phyloP scores from a whole-genome alignment of 495 filamentous ascomycete species.

The Collariella sp. region DNA sequence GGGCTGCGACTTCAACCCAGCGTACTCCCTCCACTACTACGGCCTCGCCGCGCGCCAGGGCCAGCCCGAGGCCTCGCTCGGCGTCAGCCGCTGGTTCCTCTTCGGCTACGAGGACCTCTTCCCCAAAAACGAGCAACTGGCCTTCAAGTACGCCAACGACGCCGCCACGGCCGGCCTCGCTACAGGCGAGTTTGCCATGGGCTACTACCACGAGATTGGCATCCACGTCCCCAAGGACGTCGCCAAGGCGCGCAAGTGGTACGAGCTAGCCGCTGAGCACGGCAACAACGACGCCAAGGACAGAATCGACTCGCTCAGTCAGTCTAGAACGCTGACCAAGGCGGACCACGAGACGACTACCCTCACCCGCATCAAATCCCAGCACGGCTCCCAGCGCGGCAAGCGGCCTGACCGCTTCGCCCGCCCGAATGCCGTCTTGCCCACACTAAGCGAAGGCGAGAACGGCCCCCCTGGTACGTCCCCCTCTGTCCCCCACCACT shows the following conservation, averaged over 20 bases:
- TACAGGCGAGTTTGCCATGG: constrained; percentile 93
- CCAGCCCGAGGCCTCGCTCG: constrained; percentile 87
- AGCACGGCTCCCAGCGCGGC: constrained; percentile 77
- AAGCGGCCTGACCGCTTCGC: constrained; percentile 56
- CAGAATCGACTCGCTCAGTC: constrained; percentile 75
- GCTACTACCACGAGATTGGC: constrained; percentile 96
- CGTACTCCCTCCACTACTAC: constrained; percentile 90
- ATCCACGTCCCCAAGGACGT: constrained; percentile 76
- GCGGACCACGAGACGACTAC: constrained; percentile 90
- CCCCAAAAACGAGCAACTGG: constrained; percentile 88
- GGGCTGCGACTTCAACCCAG: constrained; percentile 90
- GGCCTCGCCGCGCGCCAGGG: constrained; percentile 81
- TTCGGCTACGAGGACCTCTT: constrained; percentile 89
- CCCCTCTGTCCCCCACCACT: background rate
- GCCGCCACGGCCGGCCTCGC: constrained; percentile 72
- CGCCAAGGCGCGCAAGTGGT: constrained; percentile 80
- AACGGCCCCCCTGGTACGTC: constrained; percentile 10
- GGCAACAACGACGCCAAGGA: constrained; percentile 84
- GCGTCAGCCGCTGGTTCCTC: constrained; percentile 97
- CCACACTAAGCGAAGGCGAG: constrained; percentile 38
- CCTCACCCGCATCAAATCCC: constrained; percentile 81
- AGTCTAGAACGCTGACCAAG: constrained; percentile 78
- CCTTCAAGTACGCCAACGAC: constrained; percentile 81
- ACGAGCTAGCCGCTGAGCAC: constrained; percentile 78
- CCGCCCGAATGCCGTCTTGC: constrained; percentile 41